A percentile compares a stretch with the other conserved stretches of the same genome.
These are phyloP conservation scores for Taxillus chinensis DNA, from an alignment of 164 flowering plant genomes.

Conservation along the genomic window DNA sequence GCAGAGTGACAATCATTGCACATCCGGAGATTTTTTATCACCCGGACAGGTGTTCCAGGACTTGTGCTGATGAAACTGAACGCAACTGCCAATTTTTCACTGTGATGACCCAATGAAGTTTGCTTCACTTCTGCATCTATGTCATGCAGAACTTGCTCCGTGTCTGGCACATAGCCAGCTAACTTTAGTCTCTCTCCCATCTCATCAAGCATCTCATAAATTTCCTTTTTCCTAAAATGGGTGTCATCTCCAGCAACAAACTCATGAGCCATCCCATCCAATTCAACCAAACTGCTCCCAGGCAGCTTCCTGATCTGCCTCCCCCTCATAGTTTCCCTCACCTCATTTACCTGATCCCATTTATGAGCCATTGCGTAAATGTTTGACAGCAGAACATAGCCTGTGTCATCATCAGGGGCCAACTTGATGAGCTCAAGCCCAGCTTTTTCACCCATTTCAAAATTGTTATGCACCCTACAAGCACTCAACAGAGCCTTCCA, in stretches of 20 bases:
- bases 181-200: neutral
- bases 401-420: neutral
- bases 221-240: neutral
- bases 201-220: neutral
- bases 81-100: slow-evolving; percentile 1
- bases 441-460: neutral
- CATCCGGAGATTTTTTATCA: neutral
- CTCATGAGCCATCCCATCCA: neutral
- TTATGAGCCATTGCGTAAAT: neutral
- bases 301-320: neutral
- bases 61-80: neutral
- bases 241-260: neutral
- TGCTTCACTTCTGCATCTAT: neutral
- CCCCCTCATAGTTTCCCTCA: neutral
- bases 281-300: neutral
- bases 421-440: neutral
- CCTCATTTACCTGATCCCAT: neutral
- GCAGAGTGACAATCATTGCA: neutral
- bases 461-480: neutral
- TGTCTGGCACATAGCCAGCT: neutral
- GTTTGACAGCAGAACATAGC: neutral
- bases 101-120: slow-evolving; percentile 1
- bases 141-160: neutral
- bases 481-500: slow-evolving; percentile 1
- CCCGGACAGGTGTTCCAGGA: neutral